Evolutionary conservation across 768 basidiomycete genomes (phyloP), one percentile per base, ranked within the genome.

Genomic region (Leccinum pellstonianum): DNA sequence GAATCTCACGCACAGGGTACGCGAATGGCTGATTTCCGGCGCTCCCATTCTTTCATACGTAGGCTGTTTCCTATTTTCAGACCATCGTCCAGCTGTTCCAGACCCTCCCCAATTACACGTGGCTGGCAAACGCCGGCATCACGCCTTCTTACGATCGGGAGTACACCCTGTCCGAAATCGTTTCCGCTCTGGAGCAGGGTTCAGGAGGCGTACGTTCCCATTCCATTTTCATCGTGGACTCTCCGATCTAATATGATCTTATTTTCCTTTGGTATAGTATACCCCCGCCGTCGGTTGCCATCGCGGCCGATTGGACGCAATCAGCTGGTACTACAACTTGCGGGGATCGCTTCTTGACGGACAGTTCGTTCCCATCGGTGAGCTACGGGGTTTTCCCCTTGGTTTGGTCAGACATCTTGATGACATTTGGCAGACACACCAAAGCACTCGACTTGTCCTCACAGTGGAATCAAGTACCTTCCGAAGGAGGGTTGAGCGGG

Each of bases 101-200:
- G 82, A 78, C 77, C 2, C 82, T 93, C 19, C 88, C 90, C 0
- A 92, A 92, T 3, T 92, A 85, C 73, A 77, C 81, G 11, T 91
- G 83, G 83, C 84, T 95, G 27, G 74, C 77, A 7, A 74, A 81
- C n/a, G 86, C 80, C 10, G 91, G 90, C n/a, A 93, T 94, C 65
- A 82, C 81, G 5, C 93, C 92, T 3, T 81, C 80, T 5, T 68
- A 72, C 4, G 75, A 73, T 56, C 71, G 70, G 59, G 87, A 84
- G 0, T 85, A 84, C 71, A 85, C 83, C 0, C 77, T 88, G 17
- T 72, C 80, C 4, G 70, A 79, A 4, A 68, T 91, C 33, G 76
- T 78, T 8, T 66, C 78, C 47, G 90, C 87, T 1, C 71, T 91
- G 37, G 77, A 82, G 70, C 58, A 75, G 19, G 84, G 79, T 47